Base-by-base conservation (phyloP, 73 alveolate genomes). In the Symbiodinium natans region DNA sequence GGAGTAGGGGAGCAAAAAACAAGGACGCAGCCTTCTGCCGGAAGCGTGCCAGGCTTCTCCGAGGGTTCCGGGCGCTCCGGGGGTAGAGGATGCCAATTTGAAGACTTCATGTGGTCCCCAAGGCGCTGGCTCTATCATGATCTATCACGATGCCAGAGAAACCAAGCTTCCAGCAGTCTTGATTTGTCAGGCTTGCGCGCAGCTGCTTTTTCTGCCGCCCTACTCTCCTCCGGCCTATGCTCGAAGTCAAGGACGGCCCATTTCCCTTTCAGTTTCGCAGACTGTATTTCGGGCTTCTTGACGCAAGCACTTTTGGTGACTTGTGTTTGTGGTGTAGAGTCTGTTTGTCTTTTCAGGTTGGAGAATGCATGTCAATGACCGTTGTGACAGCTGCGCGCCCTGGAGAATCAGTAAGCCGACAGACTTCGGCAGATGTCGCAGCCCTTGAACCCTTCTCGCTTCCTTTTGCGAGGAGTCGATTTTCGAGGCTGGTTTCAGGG, bases 11-110 rank as follows among this genome's bases (percentile, higher is more conserved):
- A 9, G 6, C 13, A 46, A 46, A 13, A 13, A 13, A 13, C 36
- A 46, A 68, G 48, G 96, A 90, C 27, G 96, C 96, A 15, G 43
- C 88, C 80, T 90, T 68, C 34, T 90, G 96, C 41, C 96, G 96
- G 75, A 90, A 68, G 63, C 86, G 96, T 38, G 87, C 74, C 73
- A 90, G 96, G 96, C 77, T 41, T 11, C 34, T 31, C 21, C 21
- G 25, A 33, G 68, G 42, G 68, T 41, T 82, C 68, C n/a, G 15
- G 21, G n/a, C n/a, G 17, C 41, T 82, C 33, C 39, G 21, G 89
- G 25, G 31, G 86, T 43, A 33, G 29, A n/a, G n/a, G n/a, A n/a
- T n/a, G n/a, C n/a, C n/a, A n/a, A n/a, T n/a, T n/a, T n/a, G n/a
- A n/a, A n/a, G n/a, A n/a, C n/a, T n/a, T 56, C 75, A 56, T 29